Evolutionary conservation across 768 basidiomycete species (phyloP).

Genomic region (Melanogaster broomeanus): DNA sequence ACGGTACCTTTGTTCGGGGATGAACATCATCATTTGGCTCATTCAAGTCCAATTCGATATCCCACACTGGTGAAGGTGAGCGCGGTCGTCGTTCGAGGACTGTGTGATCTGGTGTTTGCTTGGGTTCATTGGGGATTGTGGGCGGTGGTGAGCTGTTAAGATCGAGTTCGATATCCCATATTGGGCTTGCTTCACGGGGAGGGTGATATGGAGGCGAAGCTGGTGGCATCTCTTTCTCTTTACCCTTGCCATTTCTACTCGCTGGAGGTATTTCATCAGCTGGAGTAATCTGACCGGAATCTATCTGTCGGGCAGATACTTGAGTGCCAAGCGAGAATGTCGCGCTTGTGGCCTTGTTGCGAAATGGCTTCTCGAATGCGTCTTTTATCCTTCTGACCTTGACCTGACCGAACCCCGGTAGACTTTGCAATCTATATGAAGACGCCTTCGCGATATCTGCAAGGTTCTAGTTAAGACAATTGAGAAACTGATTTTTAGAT

Average conservation of each 20-base stretch:
- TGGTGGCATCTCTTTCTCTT: conserved; percentile 21
- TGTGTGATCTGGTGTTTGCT: not conserved
- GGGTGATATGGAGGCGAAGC: conserved; percentile 10
- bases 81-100: conserved; percentile 12
- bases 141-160: conserved; percentile 33
- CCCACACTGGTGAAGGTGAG: conserved; percentile 31
- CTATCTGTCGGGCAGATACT: conserved; percentile 1
- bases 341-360: conserved; percentile 59
- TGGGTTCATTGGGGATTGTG: conserved; percentile 2
- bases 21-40: conserved; percentile 3
- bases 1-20: not conserved
- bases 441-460: conserved; percentile 75
- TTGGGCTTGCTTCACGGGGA: conserved; percentile 53
- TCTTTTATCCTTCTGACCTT: conserved; percentile 91
- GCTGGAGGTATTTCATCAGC: not conserved
- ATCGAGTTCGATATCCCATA: conserved; percentile 76
- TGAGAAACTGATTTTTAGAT: conserved; percentile 1
- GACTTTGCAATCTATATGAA: conserved; percentile 70
- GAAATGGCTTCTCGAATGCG: conserved; percentile 88
- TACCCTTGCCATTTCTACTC: conserved; percentile 11
- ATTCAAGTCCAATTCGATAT: conserved; percentile 52
- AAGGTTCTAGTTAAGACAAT: conserved; percentile 63
- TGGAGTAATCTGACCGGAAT: not conserved
- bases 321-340: conserved; percentile 37
- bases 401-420: conserved; percentile 92